Percentiles rank a stretch among this genome's conserved stretches.
These are phyloP conservation scores for Hysterium pulicare DNA, from an alignment of 2,329 filamentous ascomycete genomes.

Conservation along the genomic window DNA sequence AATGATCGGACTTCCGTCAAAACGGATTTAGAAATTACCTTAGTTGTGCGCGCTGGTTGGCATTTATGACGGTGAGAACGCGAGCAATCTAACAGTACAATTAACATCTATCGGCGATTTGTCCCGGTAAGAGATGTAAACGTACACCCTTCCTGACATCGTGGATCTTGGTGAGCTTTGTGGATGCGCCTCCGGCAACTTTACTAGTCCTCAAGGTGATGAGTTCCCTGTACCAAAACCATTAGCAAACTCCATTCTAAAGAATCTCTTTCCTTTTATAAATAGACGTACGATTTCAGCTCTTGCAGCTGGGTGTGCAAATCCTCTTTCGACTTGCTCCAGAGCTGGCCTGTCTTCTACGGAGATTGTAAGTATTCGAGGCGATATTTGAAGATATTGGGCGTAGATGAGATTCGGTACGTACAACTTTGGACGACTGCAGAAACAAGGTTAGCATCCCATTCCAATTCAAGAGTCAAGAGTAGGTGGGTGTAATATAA, in stretches of 20 bases:
- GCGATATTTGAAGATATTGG: conserved; percentile 30
- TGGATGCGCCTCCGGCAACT: conserved; percentile 85
- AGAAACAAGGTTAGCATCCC: conserved; percentile 28
- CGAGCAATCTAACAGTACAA: conserved; percentile 65
- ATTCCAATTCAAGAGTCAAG: conserved; percentile 29
- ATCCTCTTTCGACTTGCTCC: conserved; percentile 99
- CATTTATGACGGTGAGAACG: conserved; percentile 99
- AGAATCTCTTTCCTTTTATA: not conserved
- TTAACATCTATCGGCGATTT: not conserved
- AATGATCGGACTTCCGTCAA: too few species aligned
- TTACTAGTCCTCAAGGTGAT: conserved; percentile 97
- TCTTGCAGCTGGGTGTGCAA: conserved; percentile 66
- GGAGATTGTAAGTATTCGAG: conserved; percentile 31
- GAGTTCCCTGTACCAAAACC: conserved; percentile 61
- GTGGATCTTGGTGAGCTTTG: conserved; percentile 79
- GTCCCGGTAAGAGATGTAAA: too few species aligned
- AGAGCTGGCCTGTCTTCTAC: conserved; percentile 85
- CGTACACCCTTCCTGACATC: conserved; percentile 87
- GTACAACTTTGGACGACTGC: conserved; percentile 66
- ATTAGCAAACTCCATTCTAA: conserved; percentile 24
- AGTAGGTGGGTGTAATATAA: too few species aligned
- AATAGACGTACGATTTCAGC: conserved; percentile 35
- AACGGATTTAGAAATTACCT: too few species aligned
- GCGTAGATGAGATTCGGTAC: conserved; percentile 17
- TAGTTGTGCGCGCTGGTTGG: conserved; percentile 96